Evolutionary conservation across 768 basidiomycete genomes (phyloP).

Genomic region (Kwoniella botswanensis): DNA sequence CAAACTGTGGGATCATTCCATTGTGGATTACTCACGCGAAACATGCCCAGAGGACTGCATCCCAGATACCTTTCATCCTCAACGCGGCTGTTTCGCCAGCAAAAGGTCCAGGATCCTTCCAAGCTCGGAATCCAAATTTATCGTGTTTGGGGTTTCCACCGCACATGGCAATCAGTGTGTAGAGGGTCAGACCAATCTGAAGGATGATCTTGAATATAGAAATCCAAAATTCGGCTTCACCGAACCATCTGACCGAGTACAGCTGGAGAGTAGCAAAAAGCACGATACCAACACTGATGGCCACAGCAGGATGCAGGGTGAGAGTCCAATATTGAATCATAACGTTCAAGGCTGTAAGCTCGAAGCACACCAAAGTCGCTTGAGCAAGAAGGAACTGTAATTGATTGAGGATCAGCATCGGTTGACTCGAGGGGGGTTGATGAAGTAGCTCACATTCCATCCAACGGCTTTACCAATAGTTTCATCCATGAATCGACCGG

Average conservation of each 20-base stretch:
- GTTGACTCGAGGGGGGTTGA: too few species aligned
- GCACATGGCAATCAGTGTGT: slow-evolving; percentile 64
- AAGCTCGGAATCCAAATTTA: slow-evolving; percentile 57
- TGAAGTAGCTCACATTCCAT: slow-evolving; percentile 38
- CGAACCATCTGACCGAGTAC: slow-evolving; percentile 24
- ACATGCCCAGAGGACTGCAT: slow-evolving; percentile 27
- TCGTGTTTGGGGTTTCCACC: slow-evolving; percentile 63
- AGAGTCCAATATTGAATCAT: slow-evolving; percentile 31
- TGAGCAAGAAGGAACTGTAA: slow-evolving; percentile 16
- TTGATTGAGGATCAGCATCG: not conserved
- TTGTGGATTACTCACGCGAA: slow-evolving; percentile 19
- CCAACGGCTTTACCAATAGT: slow-evolving; percentile 35
- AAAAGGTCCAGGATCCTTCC: slow-evolving; percentile 34
- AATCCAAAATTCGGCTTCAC: slow-evolving; percentile 36
- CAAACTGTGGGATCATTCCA: too few species aligned
- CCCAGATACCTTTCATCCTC: slow-evolving; percentile 27
- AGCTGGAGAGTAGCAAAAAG: slow-evolving; percentile 17
- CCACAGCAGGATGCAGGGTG: slow-evolving; percentile 20
- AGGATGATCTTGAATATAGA: slow-evolving; percentile 60
- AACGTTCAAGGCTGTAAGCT: slow-evolving; percentile 33
- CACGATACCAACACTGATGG: slow-evolving; percentile 54
- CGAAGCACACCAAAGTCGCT: slow-evolving; percentile 30
- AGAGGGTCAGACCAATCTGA: slow-evolving; percentile 63
- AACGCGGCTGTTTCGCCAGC: slow-evolving; percentile 5
- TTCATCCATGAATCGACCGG: slow-evolving; percentile 27